phyloP scores from a whole-genome alignment of 1,284 basidiomycete species.

The Clitocybe nebularis region DNA sequence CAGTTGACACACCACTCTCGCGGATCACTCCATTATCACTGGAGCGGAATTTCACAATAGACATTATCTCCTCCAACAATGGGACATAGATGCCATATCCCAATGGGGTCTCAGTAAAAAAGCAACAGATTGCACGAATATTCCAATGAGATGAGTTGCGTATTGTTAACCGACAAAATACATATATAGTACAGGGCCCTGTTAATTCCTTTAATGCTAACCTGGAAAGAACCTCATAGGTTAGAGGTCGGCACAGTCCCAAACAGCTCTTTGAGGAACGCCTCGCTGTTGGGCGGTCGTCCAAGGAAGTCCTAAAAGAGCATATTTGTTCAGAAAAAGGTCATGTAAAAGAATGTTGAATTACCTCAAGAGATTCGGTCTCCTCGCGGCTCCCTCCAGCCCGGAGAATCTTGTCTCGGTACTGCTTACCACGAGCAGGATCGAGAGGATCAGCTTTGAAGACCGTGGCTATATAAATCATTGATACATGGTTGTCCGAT shows the following conservation, averaged over 20 bases:
- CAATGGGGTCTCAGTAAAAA: too few relatives aligned
- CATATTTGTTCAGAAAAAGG: conserved; percentile 4
- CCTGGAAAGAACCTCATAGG: background rate
- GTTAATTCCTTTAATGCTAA: conserved; percentile 16
- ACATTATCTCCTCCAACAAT: too few relatives aligned
- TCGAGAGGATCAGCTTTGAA: conserved; percentile 76
- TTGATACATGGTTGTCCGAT: background rate
- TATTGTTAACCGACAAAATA: too few relatives aligned
- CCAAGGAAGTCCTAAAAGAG: conserved; percentile 63
- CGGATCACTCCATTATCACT: too few relatives aligned
- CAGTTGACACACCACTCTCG: too few relatives aligned
- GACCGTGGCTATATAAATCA: conserved; percentile 44
- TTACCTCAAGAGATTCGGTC: conserved; percentile 37
- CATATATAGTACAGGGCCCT: too few relatives aligned
- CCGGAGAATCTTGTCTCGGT: conserved; percentile 53
- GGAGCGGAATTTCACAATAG: too few relatives aligned
- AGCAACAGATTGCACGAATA: too few relatives aligned
- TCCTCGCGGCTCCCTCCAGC: conserved; percentile 55
- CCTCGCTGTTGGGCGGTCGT: conserved; percentile 69
- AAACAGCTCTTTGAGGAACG: conserved; percentile 69
- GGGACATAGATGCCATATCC: too few relatives aligned
- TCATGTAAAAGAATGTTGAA: background rate
- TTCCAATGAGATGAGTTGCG: too few relatives aligned
- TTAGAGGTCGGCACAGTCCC: conserved; percentile 32
- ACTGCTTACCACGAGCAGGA: conserved; percentile 47